Base-by-base conservation (phyloP, 1,139 yeast species). In the Kodamaea fungicola region DNA sequence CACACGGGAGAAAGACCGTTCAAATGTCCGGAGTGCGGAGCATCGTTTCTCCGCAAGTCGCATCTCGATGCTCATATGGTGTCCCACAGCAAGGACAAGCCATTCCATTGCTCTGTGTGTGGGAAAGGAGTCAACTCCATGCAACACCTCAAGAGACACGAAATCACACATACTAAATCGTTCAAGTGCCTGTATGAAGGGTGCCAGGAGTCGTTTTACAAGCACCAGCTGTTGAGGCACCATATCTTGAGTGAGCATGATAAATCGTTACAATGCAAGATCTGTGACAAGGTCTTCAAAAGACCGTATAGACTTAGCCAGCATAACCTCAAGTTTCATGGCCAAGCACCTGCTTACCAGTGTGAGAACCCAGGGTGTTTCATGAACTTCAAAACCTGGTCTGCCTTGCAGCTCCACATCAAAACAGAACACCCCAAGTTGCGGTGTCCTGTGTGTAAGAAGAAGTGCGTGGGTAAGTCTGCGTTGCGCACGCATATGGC, bases 121-220 rank as follows among this genome's bases (percentile, higher is more conserved):
- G 83, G 83, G 1, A 88, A 88, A 56, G 96, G 96, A 2, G 84
- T 87, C 40, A 83, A 83, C 43, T 76, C 95, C 0, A 61, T 62
- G 34, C 98, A 92, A 61, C 97, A 90, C 55, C 65, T 89, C 45
- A 78, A 76, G 47, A 71, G 96, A 40, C 99, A 92, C 56, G 90
- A 73, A 54, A 67, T 76, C 21, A 82, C 95, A 8, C 97, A 89
- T 57, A 76, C 80, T 4, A 81, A 81, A 46, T 77, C 90, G 0
- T 83, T 80, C 52, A 51, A 55, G 36, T 89, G 97, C 55, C 62
- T 74, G 2, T 67, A 72, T 47, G 79, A 73, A 26, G 76, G 67
- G 4, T 92, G 98, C 55, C 47, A 50, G 0, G 86, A 80, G 49
- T 62, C 80, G 0, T 90, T 88, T 52, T 78, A 81, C 53, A 85